Evolutionary conservation across 1,284 basidiomycete genomes (phyloP).

Genomic region (Lentinus polychrous): DNA sequence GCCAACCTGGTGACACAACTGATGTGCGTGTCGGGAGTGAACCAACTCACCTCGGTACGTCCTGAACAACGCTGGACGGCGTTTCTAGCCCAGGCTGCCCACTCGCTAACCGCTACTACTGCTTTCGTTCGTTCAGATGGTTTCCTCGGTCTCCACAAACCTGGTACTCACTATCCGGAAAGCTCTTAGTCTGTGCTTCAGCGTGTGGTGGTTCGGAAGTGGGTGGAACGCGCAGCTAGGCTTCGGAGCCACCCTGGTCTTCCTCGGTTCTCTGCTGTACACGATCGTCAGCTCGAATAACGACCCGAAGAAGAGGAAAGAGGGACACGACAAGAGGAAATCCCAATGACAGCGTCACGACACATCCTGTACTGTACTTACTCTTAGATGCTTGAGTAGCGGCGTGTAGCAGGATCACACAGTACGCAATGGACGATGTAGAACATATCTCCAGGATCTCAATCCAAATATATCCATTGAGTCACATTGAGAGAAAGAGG

Average conservation of each 20-base stretch:
- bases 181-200: conserved; percentile 64
- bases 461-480: background rate
- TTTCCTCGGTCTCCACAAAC: conserved; percentile 69
- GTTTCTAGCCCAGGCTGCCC: background rate
- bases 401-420: background rate
- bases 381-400: background rate
- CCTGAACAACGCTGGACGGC: background rate
- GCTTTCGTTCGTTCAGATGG: conserved; percentile 36
- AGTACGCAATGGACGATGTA: too few species aligned
- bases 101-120: background rate
- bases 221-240: conserved; percentile 59
- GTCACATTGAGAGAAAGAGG: background rate
- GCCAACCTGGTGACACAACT: conserved; percentile 76
- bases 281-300: conserved; percentile 20
- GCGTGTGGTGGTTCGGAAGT: conserved; percentile 71
- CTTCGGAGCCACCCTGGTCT: conserved; percentile 58
- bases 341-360: background rate
- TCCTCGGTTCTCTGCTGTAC: conserved; percentile 55
- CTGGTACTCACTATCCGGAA: conserved; percentile 66
- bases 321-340: conserved; percentile 2
- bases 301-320: background rate
- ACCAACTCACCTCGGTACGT: conserved; percentile 70
- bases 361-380: background rate
- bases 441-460: background rate
- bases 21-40: conserved; percentile 84